Base-by-base conservation (phyloP, 208 protist species). In the Baffinella frigidus region DNA sequence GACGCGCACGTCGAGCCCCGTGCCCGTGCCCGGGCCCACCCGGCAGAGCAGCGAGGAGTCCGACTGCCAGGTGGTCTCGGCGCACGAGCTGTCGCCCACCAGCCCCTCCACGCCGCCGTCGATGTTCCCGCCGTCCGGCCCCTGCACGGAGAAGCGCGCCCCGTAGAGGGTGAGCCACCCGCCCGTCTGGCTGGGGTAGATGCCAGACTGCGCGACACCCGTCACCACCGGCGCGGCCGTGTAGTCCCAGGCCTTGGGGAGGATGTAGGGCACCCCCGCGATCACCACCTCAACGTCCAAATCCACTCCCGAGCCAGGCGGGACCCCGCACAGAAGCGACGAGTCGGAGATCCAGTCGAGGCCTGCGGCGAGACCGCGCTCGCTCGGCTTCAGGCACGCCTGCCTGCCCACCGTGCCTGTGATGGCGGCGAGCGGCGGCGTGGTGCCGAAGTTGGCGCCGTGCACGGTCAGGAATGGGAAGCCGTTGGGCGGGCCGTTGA, bases 321-420 rank as follows among this genome's bases (percentile, higher is more conserved):
- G 77, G 39, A 87, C 77, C 20, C 77, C 77, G 35, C 77, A 87
- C 11, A 87, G 43, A 17, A 87, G 20, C 41, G 50, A 68, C 35
- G 77, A 68, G 77, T 87, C 77, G 3, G 77, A 87, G 0, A 87
- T 43, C 48, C 50, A 87, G 33, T 67, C 77, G 14, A 87, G n/a
- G 9, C 44, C 77, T 43, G 27, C 48, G 44, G 61, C 27, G 24
- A 10, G 30, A 24, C 68, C 68, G n/a, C 24, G 43, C 20, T n/a
- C 35, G n/a, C 44, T 67, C 33, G 77, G 77, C 36, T 36, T 2
- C 4, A 87, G 44, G 44, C 77, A 87, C 43, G 36, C 11, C 77
- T 56, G 43, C 50, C 77, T 20, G 27, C 77, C 77, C 30, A 87
- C 50, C 2, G 36, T 45, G 2, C 20, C 50, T 14, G 36, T 20